Evolutionary conservation across 768 basidiomycete species (phyloP).

Genomic region (Cystofilobasidium bisporidii): DNA sequence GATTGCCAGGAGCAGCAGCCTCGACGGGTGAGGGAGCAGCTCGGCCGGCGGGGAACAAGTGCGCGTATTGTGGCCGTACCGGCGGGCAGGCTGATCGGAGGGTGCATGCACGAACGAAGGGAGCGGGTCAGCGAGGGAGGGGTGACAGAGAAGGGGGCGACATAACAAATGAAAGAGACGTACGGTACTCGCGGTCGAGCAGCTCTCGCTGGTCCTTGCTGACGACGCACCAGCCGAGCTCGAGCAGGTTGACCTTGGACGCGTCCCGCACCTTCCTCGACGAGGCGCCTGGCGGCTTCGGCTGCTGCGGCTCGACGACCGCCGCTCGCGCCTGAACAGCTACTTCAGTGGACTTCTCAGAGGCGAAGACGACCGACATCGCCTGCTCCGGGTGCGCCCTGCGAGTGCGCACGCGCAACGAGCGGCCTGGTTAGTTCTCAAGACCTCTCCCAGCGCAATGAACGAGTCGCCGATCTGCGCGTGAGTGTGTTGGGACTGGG

Average conservation of each 20-base stretch:
- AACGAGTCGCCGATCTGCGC: too few relatives aligned
- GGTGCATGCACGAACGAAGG: background rate
- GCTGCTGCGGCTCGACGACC: background rate
- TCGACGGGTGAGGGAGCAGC: background rate
- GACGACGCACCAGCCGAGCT: background rate
- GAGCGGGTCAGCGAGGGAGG: background rate
- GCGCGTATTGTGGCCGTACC: background rate
- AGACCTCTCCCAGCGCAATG: too few relatives aligned
- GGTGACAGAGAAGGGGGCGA: background rate
- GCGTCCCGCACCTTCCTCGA: background rate
- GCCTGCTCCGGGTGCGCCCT: background rate
- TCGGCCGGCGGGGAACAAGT: background rate
- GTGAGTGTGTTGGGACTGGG: too few relatives aligned
- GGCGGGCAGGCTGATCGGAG: background rate
- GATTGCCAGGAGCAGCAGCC: background rate
- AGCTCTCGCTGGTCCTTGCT: background rate
- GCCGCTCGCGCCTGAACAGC: too few relatives aligned
- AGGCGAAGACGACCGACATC: background rate
- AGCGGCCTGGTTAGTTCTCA: too few relatives aligned
- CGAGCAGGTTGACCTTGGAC: background rate
- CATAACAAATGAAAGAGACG: background rate
- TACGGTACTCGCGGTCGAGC: background rate
- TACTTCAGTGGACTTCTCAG: background rate
- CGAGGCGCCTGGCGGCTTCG: background rate
- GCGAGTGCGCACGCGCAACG: background rate